These are phyloP conservation scores for Nadsonia starkeyi-henricii DNA, from an alignment of 1,139 yeast genomes.

Conservation along the genomic window DNA sequence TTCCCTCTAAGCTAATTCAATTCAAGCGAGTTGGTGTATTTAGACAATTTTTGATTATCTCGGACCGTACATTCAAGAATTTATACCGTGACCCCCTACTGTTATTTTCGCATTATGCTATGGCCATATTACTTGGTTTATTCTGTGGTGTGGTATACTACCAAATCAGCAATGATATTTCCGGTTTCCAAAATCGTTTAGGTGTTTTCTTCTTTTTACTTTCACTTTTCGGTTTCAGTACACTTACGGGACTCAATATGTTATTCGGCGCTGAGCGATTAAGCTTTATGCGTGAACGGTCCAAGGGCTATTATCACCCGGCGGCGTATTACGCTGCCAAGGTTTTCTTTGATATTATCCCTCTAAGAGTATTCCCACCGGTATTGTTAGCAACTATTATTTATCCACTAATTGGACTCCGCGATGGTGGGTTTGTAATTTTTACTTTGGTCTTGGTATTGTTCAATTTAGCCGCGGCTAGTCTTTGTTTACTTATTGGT, in stretches of 20 bases:
- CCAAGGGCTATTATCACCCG: constrained; percentile 86
- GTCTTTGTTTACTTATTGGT: constrained; percentile 77
- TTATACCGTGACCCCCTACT: constrained; percentile 83
- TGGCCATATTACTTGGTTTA: constrained; percentile 61
- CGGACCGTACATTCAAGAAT: constrained; percentile 82
- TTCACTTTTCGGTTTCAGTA: constrained; percentile 85
- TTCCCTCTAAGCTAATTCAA: constrained; percentile 14
- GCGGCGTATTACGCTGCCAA: constrained; percentile 73
- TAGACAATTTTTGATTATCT: constrained; percentile 53
- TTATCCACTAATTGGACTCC: constrained; percentile 85
- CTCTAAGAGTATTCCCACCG: constrained; percentile 84
- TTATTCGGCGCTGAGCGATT: constrained; percentile 80
- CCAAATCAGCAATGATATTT: constrained; percentile 70
- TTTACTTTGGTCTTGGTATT: constrained; percentile 56
- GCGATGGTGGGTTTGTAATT: constrained; percentile 67
- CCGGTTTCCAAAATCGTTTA: constrained; percentile 90
- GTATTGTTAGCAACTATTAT: constrained; percentile 64
- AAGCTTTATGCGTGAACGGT: constrained; percentile 80
- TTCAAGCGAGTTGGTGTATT: constrained; percentile 40
- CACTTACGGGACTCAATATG: constrained; percentile 71
- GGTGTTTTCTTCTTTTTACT: constrained; percentile 84
- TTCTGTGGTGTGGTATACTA: constrained; percentile 82
- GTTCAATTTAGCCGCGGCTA: constrained; percentile 75
- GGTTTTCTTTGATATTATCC: constrained; percentile 76
- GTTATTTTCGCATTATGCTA: constrained; percentile 64